Evolutionary conservation across 345 rosid genomes (phyloP).

Genomic region (Clarkia xantiana): DNA sequence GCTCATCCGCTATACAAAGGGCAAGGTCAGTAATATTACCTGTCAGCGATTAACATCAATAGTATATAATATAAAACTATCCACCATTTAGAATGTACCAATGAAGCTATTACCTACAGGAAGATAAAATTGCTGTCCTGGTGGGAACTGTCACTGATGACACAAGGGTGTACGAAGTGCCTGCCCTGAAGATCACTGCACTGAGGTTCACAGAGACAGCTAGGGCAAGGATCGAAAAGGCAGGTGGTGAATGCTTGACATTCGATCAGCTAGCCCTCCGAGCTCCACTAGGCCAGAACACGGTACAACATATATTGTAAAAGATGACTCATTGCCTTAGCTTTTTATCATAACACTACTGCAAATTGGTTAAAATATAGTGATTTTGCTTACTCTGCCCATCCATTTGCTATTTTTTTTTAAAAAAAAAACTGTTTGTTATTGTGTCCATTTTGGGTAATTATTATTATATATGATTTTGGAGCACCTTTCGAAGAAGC

Average conservation of each 20-base stretch:
- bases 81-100: too few species aligned
- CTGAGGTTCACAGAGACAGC: constrained; percentile 82
- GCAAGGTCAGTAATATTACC: constrained; percentile 28
- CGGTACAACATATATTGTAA: constrained; percentile 20
- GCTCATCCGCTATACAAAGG: constrained; percentile 31
- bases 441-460: too few species aligned
- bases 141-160: constrained; percentile 85
- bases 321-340: too few species aligned
- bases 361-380: too few species aligned
- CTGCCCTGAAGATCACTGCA: constrained; percentile 65
- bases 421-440: too few species aligned
- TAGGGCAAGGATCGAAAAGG: constrained; percentile 87
- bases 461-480: too few species aligned
- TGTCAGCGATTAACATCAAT: too few species aligned
- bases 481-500: too few species aligned
- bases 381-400: too few species aligned
- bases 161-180: constrained; percentile 66
- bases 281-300: constrained; percentile 95
- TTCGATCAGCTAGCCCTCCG: constrained; percentile 81
- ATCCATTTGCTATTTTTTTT: too few species aligned
- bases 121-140: constrained; percentile 59
- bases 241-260: constrained; percentile 91
- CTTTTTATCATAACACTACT: too few species aligned
- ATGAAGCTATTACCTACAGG: constrained; percentile 19
- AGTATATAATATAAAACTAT: too few species aligned